Evolutionary conservation across 805 yeast genomes (phyloP).

Genomic region (Cyberlindnera lachancei): DNA sequence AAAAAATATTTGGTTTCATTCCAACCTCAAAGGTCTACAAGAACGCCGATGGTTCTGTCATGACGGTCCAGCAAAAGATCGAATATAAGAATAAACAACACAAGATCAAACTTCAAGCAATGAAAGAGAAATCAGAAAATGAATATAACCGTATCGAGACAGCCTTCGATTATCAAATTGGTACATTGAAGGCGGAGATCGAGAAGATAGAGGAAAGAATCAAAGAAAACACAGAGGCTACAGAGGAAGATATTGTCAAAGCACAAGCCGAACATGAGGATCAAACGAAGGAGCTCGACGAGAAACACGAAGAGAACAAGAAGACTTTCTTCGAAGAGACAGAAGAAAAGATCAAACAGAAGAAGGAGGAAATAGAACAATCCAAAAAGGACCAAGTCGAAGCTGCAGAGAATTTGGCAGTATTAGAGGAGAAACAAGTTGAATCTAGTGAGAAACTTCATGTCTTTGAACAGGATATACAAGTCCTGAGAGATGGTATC

Average conservation of each 20-base stretch:
- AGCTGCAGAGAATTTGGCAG: conserved; percentile 17
- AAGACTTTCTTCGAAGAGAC: conserved; percentile 16
- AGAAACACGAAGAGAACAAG: conserved; percentile 19
- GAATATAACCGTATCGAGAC: conserved; percentile 14
- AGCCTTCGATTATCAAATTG: conserved; percentile 16
- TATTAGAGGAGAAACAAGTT: conserved; percentile 17
- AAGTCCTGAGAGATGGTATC: conserved; percentile 10
- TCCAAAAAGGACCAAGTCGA: conserved; percentile 15
- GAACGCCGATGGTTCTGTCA: conserved; percentile 9
- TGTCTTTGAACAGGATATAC: conserved; percentile 13
- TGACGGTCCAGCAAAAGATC: conserved; percentile 17
- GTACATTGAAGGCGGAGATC: conserved; percentile 18
- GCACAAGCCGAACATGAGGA: conserved; percentile 13
- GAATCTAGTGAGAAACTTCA: conserved; percentile 18
- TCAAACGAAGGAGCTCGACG: conserved; percentile 13
- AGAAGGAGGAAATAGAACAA: conserved; percentile 16
- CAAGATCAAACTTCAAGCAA: conserved; percentile 7
- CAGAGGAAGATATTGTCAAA: conserved; percentile 10
- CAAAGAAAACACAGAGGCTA: conserved; percentile 6
- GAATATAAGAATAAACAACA: conserved; percentile 14
- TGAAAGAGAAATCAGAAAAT: conserved; percentile 13
- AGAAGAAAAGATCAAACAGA: conserved; percentile 13
- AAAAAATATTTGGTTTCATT: conserved; percentile 10
- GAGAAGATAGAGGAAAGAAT: conserved; percentile 15
- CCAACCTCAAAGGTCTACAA: conserved; percentile 7